Evolutionary conservation across 2,329 filamentous ascomycete species (phyloP), one percentile per base, ranked within the genome.

Genomic region (Escovopsis sp.): DNA sequence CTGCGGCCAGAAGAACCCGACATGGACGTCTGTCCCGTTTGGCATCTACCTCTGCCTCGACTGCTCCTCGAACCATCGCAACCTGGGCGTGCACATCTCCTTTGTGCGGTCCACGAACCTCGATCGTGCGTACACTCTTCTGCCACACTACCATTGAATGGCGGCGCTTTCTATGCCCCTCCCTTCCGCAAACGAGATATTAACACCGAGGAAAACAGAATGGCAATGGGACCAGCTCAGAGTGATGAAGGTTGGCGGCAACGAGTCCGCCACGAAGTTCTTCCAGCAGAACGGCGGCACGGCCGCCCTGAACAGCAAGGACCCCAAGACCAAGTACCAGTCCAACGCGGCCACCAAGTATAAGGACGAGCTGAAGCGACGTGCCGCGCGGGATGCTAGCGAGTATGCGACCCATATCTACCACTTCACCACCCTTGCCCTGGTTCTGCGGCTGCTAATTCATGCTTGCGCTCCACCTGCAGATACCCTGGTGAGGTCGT

Each of bases 141-240:
- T 17, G 31, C 31, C 11, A 35, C 32, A 19, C 35, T 26, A 57
- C 44, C 43, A 39, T 43, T 33, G 17, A 30, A 33, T 21, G 32
- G 19, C 35, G 27, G n/a, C n/a, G 21, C 21, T 23, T 23, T 23
- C 21, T 10, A 23, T 10, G 6, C 21, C 3, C 10, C 21, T 23
- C 21, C 21, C 6, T 23, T 23, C 6, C 21, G 21, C 21, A 23
- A 10, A 10, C 21, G 10, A 23, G 21, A 5, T 10, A 10, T 23
- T 10, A 23, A 6, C 21, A 6, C 21, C 21, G 21, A 23, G 6
- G 21, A 6, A 5, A 10, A 23, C 49, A 83, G 79, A 84, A 66
- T 98, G 90, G 90, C 86, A 94, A 81, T 98, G 90, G 90, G 86
- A 94, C 47, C 90, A 98, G 58, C 71, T 98, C 41, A 82, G 90